These are phyloP conservation scores for Artemisia annua DNA, from an alignment of 129 eudicot genomes.

Conservation along the genomic window DNA sequence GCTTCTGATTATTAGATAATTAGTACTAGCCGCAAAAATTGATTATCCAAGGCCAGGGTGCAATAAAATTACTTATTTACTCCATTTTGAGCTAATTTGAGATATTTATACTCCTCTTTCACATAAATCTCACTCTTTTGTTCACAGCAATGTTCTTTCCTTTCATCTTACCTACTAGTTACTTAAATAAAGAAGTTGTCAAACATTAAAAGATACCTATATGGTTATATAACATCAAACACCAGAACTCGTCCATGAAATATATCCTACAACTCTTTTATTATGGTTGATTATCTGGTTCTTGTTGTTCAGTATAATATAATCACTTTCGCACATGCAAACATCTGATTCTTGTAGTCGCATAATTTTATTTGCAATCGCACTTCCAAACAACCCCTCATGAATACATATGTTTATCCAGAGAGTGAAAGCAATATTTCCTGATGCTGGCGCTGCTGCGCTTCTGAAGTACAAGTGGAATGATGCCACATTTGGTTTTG, in stretches of 20 bases:
- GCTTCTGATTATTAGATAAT: no score
- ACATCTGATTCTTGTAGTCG: conserved; percentile 1
- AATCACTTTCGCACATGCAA: not conserved
- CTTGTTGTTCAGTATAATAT: not conserved
- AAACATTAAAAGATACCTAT: not conserved
- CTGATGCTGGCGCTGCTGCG: conserved; percentile 99
- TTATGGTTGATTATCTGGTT: not conserved
- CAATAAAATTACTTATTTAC: not conserved
- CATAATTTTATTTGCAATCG: not conserved
- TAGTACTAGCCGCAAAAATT: not conserved
- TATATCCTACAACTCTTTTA: no score
- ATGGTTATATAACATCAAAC: not conserved
- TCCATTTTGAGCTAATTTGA: not conserved
- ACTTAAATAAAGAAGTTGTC: not conserved
- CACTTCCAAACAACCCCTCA: conserved; percentile 11
- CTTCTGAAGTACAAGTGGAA: conserved; percentile 78
- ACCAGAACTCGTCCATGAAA: not conserved
- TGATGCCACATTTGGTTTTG: conserved; percentile 78
- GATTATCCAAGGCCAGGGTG: conserved; percentile 3
- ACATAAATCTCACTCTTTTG: not conserved
- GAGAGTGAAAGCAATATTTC: conserved; percentile 95
- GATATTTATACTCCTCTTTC: not conserved
- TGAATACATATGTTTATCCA: conserved; percentile 37
- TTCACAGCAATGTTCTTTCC: not conserved
- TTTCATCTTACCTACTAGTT: not conserved